Conservation (phyloP, 768 basidiomycete species). For the Scleroderma bovista region DNA sequence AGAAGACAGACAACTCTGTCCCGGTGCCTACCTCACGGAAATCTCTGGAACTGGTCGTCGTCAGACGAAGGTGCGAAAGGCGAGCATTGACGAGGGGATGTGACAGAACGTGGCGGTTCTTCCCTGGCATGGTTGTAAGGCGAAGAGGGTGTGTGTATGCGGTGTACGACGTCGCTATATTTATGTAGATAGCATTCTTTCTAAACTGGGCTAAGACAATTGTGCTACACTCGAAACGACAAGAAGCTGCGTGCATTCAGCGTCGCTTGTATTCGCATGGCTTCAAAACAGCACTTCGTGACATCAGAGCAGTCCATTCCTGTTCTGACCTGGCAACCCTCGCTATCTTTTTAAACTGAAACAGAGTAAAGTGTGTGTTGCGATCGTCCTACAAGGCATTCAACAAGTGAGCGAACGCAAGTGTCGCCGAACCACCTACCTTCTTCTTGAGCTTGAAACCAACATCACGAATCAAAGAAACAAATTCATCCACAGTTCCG, state of each 20-base stretch:
- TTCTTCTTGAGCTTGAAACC: conserved; percentile 72
- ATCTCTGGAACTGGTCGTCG: conserved; percentile 59
- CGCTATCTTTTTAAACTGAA: conserved; percentile 68
- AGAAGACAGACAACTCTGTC: neutral
- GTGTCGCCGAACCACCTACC: conserved; percentile 51
- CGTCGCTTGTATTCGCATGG: conserved; percentile 92
- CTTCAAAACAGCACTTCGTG: conserved; percentile 58
- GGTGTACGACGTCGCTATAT: too few relatives aligned
- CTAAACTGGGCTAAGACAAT: neutral
- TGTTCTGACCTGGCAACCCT: conserved; percentile 43
- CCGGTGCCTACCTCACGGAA: conserved; percentile 61
- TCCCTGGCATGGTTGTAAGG: conserved; percentile 23
- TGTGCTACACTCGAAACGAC: neutral
- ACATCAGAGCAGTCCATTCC: conserved; percentile 55
- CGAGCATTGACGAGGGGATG: conserved; percentile 74
- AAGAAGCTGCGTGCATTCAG: conserved; percentile 30
- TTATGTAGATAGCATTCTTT: neutral
- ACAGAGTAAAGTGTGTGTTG: conserved; percentile 82
- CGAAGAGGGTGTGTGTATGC: neutral
- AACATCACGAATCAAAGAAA: conserved; percentile 52
- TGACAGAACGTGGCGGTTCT: conserved; percentile 49
- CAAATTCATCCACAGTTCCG: conserved; percentile 59
- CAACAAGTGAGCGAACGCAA: neutral
- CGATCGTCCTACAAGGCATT: conserved; percentile 53
- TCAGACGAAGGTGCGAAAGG: conserved; percentile 62